Conservation (phyloP, 441 rosid genomes). For the Omphalea diandra region DNA sequence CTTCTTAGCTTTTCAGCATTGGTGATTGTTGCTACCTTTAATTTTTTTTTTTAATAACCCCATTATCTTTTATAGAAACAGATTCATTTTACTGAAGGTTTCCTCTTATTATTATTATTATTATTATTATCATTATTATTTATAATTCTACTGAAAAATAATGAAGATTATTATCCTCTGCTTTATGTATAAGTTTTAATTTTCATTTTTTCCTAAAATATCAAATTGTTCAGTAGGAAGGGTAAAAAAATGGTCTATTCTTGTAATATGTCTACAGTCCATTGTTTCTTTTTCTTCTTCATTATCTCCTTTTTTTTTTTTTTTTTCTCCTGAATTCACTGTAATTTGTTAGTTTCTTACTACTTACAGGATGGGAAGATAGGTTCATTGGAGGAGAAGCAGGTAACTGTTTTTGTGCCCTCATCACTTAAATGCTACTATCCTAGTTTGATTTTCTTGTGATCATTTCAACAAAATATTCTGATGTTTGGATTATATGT, state of each 20-base stretch:
- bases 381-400: conserved; percentile 77
- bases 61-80: not conserved
- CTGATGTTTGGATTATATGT: not conserved
- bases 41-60: not conserved
- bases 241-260: not conserved
- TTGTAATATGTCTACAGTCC: not conserved
- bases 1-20: conserved; percentile 2
- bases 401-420: conserved; percentile 44
- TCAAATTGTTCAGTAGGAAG: not conserved
- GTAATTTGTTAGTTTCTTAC: conserved; percentile 20
- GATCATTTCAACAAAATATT: not conserved
- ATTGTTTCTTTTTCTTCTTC: not conserved
- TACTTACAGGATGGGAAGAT: conserved; percentile 81
- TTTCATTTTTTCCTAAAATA: not conserved
- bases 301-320: not conserved
- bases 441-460: not conserved
- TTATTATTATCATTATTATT: no score
- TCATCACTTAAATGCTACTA: not conserved
- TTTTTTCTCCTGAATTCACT: conserved; percentile 2
- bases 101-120: no score
- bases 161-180: not conserved
- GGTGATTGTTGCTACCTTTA: not conserved
- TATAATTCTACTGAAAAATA: not conserved
- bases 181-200: not conserved
- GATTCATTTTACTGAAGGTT: conserved; percentile 1